phyloP scores from a whole-genome alignment of 768 basidiomycete genomes.

The Botryobasidium botryosum region DNA sequence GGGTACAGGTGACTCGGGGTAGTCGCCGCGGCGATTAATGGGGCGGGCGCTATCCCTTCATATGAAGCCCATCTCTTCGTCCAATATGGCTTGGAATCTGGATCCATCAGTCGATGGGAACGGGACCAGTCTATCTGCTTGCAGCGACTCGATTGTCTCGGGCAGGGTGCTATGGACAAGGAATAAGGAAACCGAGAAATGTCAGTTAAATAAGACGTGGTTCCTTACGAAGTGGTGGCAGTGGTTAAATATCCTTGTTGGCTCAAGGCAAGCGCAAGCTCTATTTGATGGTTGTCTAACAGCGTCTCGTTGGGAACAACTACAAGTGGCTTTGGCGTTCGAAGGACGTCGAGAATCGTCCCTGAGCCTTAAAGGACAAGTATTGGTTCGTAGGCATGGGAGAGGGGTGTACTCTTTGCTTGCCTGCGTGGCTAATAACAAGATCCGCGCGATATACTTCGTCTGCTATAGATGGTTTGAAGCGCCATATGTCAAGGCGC shows the following conservation, averaged over 20 bases:
- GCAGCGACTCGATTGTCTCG: conserved; percentile 34
- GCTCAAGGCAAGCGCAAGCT: conserved; percentile 58
- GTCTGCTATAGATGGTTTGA: conserved; percentile 52
- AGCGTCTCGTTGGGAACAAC: conserved; percentile 80
- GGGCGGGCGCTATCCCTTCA: too few species aligned
- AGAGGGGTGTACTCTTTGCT: conserved; percentile 14
- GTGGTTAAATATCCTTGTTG: conserved; percentile 39
- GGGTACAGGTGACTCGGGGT: too few species aligned
- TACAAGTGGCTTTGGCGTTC: conserved; percentile 59
- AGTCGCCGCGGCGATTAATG: too few species aligned
- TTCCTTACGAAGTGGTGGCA: conserved; percentile 42
- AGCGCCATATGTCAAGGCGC: conserved; percentile 48
- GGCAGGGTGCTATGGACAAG: conserved; percentile 23
- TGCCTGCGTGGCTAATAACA: conserved; percentile 90
- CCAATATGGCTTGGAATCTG: conserved; percentile 44
- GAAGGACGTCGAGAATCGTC: conserved; percentile 77
- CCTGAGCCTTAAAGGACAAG: conserved; percentile 51
- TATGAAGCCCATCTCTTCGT: conserved; percentile 63
- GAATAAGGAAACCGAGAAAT: conserved; percentile 10
- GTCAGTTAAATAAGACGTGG: too few species aligned
- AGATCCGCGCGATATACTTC: conserved; percentile 53
- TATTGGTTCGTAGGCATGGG: background rate
- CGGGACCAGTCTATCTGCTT: conserved; percentile 28
- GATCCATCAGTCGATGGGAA: conserved; percentile 56
- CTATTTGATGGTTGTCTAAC: conserved; percentile 85